Evolutionary conservation across 352 stramenopile genomes (phyloP), one percentile per base, ranked within the genome.

Genomic region (Globisporangium nagaii): DNA sequence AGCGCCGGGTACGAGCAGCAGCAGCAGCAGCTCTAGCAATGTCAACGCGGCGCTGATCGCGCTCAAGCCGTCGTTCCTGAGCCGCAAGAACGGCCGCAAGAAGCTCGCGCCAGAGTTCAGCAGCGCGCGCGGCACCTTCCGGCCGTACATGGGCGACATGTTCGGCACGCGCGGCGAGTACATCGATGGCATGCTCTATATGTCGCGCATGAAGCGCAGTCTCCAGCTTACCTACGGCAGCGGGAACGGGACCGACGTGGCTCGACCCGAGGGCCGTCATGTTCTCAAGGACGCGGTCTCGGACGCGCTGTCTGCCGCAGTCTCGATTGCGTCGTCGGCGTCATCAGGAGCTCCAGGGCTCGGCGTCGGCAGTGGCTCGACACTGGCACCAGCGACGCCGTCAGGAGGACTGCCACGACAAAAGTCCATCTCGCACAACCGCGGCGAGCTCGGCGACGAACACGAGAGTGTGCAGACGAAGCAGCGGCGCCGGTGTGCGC

Each of bases 161-260:
- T 94, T 94, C 49, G 58, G 80, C 22, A 93, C 83, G 4, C 66
- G 83, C 5, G 84, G 84, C 4, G 79, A 93, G 17, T 94, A 94
- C 58, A 74, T 93, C 20, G 83, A 94, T 4, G 84, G 84, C 3
- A 86, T 93, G 76, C 46, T 94, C 12, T 94, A 94, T 59, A 93
- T 93, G 80, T 89, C 80, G 6, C 78, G 83, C 35, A 94, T 94
- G 84, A 90, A 90, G 60, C 69, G 70, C 22, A 87, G 72, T 41
- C 75, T 80, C 17, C 68, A 75, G 52, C 58, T 75, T 17, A 67
- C 71, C 4, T 72, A 74, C n/a, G 69, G 72, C 4, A 51, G 45
- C 13, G 34, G 32, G 7, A 17, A 27, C 60, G 1, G 63, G 56
- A 22, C 35, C 0, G 69, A 76, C 0, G 25, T 73, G 22, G n/a